These are phyloP conservation scores for Colletotrichum tropicale DNA, from an alignment of 2,329 filamentous ascomycete species.

Conservation along the genomic window DNA sequence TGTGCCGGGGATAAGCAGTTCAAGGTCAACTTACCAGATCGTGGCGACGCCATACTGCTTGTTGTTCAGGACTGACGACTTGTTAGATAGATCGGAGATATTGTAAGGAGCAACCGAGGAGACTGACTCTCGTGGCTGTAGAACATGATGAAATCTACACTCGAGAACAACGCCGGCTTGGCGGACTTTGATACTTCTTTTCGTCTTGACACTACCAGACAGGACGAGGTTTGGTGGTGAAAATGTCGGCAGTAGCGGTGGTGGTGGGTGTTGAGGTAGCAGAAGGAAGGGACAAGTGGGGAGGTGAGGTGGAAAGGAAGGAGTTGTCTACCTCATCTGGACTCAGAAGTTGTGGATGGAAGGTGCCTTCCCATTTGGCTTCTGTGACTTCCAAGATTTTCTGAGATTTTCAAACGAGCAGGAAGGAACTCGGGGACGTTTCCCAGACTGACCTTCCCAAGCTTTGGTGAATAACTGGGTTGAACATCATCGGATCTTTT, in stretches of 20 bases:
- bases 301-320: background rate
- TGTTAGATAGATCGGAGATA: slow-evolving; percentile 25
- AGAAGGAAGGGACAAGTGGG: background rate
- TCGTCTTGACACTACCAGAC: background rate
- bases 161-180: background rate
- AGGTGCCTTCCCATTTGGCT: background rate
- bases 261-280: background rate
- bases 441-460: background rate
- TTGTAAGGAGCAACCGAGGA: background rate
- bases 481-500: background rate
- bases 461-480: background rate
- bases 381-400: background rate
- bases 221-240: background rate
- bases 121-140: slow-evolving; percentile 93
- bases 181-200: background rate
- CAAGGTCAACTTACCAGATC: slow-evolving; percentile 73
- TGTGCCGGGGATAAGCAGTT: background rate
- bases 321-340: background rate
- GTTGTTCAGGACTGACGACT: slow-evolving; percentile 73
- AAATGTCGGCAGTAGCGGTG: background rate
- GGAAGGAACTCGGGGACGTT: background rate
- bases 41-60: slow-evolving; percentile 92
- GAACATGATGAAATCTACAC: slow-evolving; percentile 68
- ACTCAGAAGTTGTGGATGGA: background rate
- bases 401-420: background rate